Evolutionary conservation across 768 basidiomycete genomes (phyloP).

Genomic region (Naganishia onofrii): DNA sequence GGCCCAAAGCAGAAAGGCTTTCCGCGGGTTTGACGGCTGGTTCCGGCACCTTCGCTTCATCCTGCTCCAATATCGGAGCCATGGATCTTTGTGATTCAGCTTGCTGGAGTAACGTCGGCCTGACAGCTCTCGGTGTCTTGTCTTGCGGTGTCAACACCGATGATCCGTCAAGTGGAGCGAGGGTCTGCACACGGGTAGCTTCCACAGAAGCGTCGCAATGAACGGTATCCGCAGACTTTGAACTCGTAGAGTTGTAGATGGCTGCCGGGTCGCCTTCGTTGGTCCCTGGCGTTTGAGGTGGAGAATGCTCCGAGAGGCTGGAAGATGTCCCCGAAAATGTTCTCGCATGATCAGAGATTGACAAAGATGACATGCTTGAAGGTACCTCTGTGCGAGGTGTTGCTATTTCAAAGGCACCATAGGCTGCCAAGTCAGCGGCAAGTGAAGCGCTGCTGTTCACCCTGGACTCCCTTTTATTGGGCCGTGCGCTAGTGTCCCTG

Average conservation of each 20-base stretch:
- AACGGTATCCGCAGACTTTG: conserved; percentile 9
- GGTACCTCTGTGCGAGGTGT: not conserved
- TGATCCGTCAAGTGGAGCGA: not conserved
- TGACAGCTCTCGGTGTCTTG: conserved; percentile 9
- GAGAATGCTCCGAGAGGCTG: conserved; percentile 22
- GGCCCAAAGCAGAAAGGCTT: conserved; percentile 7
- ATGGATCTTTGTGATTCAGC: conserved; percentile 22
- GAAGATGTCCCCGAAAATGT: conserved; percentile 30
- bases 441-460: conserved; percentile 24
- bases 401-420: conserved; percentile 3
- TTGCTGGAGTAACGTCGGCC: conserved; percentile 21
- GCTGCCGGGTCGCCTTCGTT: conserved; percentile 9
- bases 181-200: not conserved
- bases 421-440: conserved; percentile 12
- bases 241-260: conserved; percentile 12
- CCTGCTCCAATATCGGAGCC: conserved; percentile 25
- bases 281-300: conserved; percentile 31
- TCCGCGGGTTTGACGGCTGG: not conserved
- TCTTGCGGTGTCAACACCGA: not conserved
- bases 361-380: conserved; percentile 15
- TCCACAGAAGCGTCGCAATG: conserved; percentile 4
- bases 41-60: conserved; percentile 17
- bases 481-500: not conserved
- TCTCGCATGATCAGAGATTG: conserved; percentile 28
- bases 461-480: not conserved